A percentile compares a stretch with the other conserved stretches of the same genome.
Conservation (phyloP, 148 eudicot genomes). For the Heliamphora exappendiculata region DNA sequence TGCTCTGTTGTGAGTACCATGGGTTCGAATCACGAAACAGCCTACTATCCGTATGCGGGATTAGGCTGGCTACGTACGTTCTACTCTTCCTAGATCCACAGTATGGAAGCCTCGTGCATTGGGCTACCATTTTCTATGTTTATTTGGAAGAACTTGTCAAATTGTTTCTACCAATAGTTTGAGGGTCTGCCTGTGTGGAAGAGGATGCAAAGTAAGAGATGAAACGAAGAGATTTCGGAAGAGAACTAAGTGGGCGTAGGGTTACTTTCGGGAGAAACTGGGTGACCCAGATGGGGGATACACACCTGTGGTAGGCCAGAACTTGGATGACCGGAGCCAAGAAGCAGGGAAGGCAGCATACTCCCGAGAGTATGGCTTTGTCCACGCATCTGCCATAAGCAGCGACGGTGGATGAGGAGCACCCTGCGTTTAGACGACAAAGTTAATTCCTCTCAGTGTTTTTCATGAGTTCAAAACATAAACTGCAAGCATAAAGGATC, state of each 20-base stretch:
- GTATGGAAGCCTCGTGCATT: too few relatives aligned
- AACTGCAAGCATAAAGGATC: background rate
- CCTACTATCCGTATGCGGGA: too few relatives aligned
- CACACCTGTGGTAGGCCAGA: conserved; percentile 94
- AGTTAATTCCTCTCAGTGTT: conserved; percentile 10
- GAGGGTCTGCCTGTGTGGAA: background rate
- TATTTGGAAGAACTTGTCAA: background rate
- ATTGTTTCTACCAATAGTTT: background rate
- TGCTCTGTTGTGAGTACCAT: too few relatives aligned
- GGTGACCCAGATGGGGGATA: background rate
- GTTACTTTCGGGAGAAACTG: background rate
- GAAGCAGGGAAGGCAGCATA: conserved; percentile 94
- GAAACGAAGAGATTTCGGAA: background rate
- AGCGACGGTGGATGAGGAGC: conserved; percentile 94
- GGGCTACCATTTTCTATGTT: too few relatives aligned
- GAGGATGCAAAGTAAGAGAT: background rate
- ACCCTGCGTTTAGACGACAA: conserved; percentile 46
- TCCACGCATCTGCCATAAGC: conserved; percentile 96
- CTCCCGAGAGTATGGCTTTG: conserved; percentile 89
- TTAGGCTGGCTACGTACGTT: too few relatives aligned
- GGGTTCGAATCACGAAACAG: too few relatives aligned
- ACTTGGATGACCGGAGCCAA: conserved; percentile 83
- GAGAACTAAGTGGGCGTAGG: background rate
- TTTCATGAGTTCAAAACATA: background rate
- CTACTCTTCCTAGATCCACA: too few relatives aligned